These are phyloP conservation scores for Odontarrhena argentea DNA, from an alignment of 345 rosid species.

Conservation along the genomic window DNA sequence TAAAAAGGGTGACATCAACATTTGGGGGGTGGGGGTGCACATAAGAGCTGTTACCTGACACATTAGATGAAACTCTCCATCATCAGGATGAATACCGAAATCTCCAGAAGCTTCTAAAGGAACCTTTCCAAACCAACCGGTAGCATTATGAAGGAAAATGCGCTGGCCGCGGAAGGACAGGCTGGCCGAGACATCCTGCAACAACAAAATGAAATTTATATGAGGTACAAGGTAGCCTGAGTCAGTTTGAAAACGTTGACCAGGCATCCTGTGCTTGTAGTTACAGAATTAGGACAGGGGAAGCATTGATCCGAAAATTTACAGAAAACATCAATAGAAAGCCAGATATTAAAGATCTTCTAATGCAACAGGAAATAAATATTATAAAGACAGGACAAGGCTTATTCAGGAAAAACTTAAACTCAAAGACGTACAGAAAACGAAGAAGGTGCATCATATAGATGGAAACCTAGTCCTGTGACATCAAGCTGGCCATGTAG, in stretches of 20 bases:
- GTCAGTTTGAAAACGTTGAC: conserved; percentile 11
- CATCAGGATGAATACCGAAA: conserved; percentile 97
- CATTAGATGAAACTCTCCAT: conserved; percentile 97
- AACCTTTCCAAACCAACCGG: conserved; percentile 92
- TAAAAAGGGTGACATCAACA: neutral
- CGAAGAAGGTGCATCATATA: conserved; percentile 83
- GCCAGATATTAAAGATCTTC: conserved; percentile 18
- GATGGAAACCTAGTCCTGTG: conserved; percentile 79
- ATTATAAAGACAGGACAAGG: conserved; percentile 29
- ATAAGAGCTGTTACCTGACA: conserved; percentile 68
- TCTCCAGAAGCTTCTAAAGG: conserved; percentile 99
- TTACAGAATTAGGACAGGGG: conserved; percentile 18
- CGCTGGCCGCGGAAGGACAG: conserved; percentile 92
- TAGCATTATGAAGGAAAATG: conserved; percentile 84
- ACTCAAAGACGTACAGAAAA: conserved; percentile 70
- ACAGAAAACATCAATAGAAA: conserved; percentile 1
- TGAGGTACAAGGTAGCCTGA: conserved; percentile 22
- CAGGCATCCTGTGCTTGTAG: conserved; percentile 16
- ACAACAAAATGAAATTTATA: conserved; percentile 23
- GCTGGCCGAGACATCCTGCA: conserved; percentile 83
- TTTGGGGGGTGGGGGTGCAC: neutral
- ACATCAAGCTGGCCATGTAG: conserved; percentile 92
- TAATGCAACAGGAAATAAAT: neutral
- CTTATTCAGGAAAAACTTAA: conserved; percentile 29
- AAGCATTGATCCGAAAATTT: conserved; percentile 7